A percentile compares a stretch with the other conserved stretches of the same genome.
phyloP scores from a whole-genome alignment of 176 grass and related monocot genomes.

The Aegilops bicornis region DNA sequence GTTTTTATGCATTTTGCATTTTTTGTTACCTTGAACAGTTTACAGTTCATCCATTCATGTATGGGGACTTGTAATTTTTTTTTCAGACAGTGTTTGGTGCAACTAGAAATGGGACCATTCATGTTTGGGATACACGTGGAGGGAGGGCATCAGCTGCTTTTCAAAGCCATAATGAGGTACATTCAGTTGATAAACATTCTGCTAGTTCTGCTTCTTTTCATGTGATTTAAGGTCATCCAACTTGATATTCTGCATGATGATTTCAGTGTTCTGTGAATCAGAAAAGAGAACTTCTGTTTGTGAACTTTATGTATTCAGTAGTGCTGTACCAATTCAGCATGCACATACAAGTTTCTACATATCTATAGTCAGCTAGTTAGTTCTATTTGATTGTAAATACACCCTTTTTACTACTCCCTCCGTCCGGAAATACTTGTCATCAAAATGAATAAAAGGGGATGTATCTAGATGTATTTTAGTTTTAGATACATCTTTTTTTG shows the following conservation, averaged over 20 bases:
- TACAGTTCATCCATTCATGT: neutral
- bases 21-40: neutral
- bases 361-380: slow-evolving; percentile 3
- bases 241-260: neutral
- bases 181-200: slow-evolving; percentile 11
- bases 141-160: slow-evolving; percentile 87
- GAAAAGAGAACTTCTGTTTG: neutral
- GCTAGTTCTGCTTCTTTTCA: slow-evolving; percentile 9
- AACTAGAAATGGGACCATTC: slow-evolving; percentile 64
- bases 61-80: slow-evolving; percentile 19
- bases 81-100: slow-evolving; percentile 79
- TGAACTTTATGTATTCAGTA: slow-evolving; percentile 14
- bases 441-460: no score
- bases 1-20: neutral
- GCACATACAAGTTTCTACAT: neutral
- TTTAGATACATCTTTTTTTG: no score
- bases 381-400: neutral
- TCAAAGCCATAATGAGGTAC: slow-evolving; percentile 81
- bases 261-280: neutral
- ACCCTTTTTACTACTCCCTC: neutral
- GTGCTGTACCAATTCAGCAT: neutral
- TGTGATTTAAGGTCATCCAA: neutral
- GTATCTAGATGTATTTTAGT: no score
- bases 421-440: no score
- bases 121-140: slow-evolving; percentile 91